Evolutionary conservation across 2,329 filamentous ascomycete species (phyloP), one percentile per base, ranked within the genome.

Genomic region (Periconia macrospinosa): DNA sequence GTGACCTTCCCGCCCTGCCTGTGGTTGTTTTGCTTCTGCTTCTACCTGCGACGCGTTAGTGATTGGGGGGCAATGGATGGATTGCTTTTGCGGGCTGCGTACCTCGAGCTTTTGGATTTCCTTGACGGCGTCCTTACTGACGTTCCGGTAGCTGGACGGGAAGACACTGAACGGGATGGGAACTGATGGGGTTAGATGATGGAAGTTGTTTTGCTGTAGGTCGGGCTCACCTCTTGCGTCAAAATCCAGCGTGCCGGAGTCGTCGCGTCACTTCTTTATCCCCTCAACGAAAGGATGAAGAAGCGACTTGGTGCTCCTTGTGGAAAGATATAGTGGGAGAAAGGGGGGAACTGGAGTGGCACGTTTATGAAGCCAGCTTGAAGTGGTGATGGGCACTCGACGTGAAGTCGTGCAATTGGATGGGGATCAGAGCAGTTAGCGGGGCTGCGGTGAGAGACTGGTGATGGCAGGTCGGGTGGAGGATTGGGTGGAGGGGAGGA

Each of bases 141-240:
- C 66, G 84, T 83, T 87, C 81, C 89, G 86, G 86, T 97, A 97
- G 81, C 92, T 91, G 80, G 92, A 96, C 84, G 93, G 93, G 87
- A 97, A 97, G 89, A 97, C 90, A 90, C 92, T 97, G 88, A 97
- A 96, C 83, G 93, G 93, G 82, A 97, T 94, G 68, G 85, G 93
- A 65, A 69, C 67, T 69, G 60, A 17, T 30, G 42, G 37, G 46
- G 59, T 66, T 49, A 66, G 62, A 33, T 19, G 30, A 3, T 14
- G 6, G 35, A 2, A 11, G n/a, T 15, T 37, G 30, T 17, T 33
- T 37, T 37, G 33, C 11, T 37, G 33, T 14, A 8, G 30, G 33
- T 6, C 11, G 33, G 33, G 20, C 53, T 52, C 45, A 55, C 53
- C 90, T 81, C 92, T 90, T 82, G 92, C 92, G 90, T 96, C 92